Evolutionary conservation across 805 yeast species (phyloP), one percentile per base, ranked within the genome.

Genomic region (Danielia reshetovae): DNA sequence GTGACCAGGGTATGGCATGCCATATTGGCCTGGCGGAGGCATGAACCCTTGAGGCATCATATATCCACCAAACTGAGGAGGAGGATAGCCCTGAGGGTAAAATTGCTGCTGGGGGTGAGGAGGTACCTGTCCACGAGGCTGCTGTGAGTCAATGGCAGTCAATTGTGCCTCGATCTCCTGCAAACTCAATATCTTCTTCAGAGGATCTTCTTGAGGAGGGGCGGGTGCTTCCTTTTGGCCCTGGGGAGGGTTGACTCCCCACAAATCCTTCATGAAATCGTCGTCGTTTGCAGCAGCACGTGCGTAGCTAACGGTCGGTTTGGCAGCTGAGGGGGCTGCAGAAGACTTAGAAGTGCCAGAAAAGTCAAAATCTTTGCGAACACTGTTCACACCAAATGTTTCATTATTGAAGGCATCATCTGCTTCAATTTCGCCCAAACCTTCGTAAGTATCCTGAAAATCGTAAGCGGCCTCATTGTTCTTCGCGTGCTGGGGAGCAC

Each of bases 81-180:
- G 51, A 14, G 36, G 58, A 48, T 55, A 48, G 51, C 13, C 61
- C 64, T 27, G 65, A 65, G 22, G 22, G 48, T 56, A 54, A 11
- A 61, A 62, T 46, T 52, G 62, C 24, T 53, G 61, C 38, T 58
- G 67, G 29, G 58, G 59, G 24, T 36, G 52, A 15, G 35, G 41
- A 15, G 39, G 44, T 30, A 34, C 35, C 46, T 31, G 51, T 52
- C 35, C 47, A 45, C 34, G 53, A 15, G 44, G 52, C 26, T 54
- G 62, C 32, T 48, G 32, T 27, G 50, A 50, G 37, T 63, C 72
- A 36, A 71, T 66, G 4, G 73, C 68, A 39, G 79, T 65, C 54
- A 81, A 66, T 49, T 79, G 86, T 7, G 95, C 86, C 61, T 88
- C 96, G 45, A 88, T 75, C 49, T 88, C 94, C 55, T 84, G 90